Evolutionary conservation across 129 eudicot species (phyloP), one percentile per base, ranked within the genome.

Genomic region (Gnaphalium uliginosum): DNA sequence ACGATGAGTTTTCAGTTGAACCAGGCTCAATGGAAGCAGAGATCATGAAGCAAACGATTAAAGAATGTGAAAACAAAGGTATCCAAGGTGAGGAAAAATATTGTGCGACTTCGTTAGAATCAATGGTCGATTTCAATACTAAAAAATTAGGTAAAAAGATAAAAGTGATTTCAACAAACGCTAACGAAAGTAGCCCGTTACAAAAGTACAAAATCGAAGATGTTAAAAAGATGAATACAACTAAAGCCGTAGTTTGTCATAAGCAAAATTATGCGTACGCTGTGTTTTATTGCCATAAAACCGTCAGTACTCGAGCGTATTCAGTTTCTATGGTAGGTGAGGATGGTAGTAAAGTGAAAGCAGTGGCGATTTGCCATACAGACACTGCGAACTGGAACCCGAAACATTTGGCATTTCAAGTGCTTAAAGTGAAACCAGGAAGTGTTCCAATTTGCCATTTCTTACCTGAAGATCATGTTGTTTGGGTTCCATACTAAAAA

Each of bases 371-470:
- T n/a, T 82, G 85, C 59, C 85, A 82, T 30, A 82, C 85, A 0
- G 81, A 82, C 30, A 82, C 85, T 3, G 48, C 76, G 0, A 71
- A 70, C 11, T 90, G 96, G 93, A 86, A 83, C 77, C 93, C 93
- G 5, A 78, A 88, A 69, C 90, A 88, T 61, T 68, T 88, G 83
- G 93, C 96, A 1, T 90, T 88, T 65, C 82, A 80, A 63, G 91
- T 90, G 62, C 91, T 90, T 19, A 86, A 86, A 35, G 91, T 87
- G 29, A 84, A 88, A 57, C 96, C 96, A 1, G 93, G 96, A 76
- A 82, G 54, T 65, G 85, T 85, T 32, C 96, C 96, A 0, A 57
- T 90, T 46, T 90, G 93, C 79, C 96, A 90, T 79, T 88, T 86
- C 74, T 87, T 90, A 62, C 93, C 96, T 2, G 86, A 84, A 79